Evolutionary conservation across 345 rosid genomes (phyloP).

Genomic region (Eucalyptus viminalis): DNA sequence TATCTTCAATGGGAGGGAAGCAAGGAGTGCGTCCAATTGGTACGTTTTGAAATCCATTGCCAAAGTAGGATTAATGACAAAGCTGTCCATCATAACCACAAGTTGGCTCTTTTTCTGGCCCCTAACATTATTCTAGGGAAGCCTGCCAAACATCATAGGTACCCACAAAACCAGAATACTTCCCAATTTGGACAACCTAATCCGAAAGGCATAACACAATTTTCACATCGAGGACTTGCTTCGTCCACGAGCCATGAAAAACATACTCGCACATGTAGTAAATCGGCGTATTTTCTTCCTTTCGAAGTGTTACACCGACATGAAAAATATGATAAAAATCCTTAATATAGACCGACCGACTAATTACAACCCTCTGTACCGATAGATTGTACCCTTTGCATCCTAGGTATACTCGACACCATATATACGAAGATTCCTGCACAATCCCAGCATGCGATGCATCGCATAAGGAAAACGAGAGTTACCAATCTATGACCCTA

Average conservation of each 20-base stretch:
- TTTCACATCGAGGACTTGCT: not conserved
- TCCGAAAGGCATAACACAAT: not conserved
- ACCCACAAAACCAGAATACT: not conserved
- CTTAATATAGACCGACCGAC: not conserved
- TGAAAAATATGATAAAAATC: not conserved
- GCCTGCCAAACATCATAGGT: constrained; percentile 22
- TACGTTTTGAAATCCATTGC: not conserved
- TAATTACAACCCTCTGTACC: not conserved
- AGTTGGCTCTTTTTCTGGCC: constrained; percentile 13
- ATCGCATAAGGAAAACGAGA: not conserved
- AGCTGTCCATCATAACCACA: not conserved
- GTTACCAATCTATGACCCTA: not conserved
- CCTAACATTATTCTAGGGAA: constrained; percentile 27
- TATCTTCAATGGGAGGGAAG: not conserved
- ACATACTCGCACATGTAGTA: not conserved
- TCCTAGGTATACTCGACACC: not conserved
- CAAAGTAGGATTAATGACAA: not conserved
- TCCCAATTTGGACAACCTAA: not conserved
- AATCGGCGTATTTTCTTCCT: not conserved
- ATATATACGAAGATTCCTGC: not conserved
- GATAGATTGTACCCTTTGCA: not conserved
- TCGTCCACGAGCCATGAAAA: not conserved
- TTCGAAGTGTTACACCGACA: not conserved
- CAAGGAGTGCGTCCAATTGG: not conserved
- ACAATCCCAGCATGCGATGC: not conserved